Percentiles rank a stretch among this genome's conserved stretches.
Conservation (phyloP, 495 filamentous ascomycete species). For the Sphaerosporella brunnea region DNA sequence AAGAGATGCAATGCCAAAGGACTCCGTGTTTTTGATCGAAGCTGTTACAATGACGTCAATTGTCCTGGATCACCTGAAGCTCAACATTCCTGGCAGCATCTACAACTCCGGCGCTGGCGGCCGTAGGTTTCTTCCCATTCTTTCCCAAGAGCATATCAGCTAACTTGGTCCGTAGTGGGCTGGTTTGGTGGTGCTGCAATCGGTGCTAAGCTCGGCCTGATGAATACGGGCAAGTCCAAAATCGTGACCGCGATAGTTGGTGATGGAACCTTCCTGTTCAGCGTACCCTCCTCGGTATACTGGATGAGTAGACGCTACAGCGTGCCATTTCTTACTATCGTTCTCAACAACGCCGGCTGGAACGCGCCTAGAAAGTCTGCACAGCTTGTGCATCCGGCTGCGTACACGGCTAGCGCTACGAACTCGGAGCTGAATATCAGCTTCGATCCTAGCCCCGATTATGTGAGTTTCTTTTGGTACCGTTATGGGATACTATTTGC, state of each 20-base stretch:
- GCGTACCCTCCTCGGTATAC: slow-evolving; percentile 75
- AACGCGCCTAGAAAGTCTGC: slow-evolving; percentile 64
- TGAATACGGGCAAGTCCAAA: slow-evolving; percentile 27
- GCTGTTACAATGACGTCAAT: slow-evolving; percentile 60
- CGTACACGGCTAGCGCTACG: slow-evolving; percentile 53
- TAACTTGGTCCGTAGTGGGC: slow-evolving; percentile 44
- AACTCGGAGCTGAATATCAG: slow-evolving; percentile 83
- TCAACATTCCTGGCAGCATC: slow-evolving; percentile 61
- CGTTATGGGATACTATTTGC: too few species aligned
- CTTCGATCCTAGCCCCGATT: slow-evolving; percentile 74
- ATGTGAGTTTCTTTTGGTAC: slow-evolving; percentile 32
- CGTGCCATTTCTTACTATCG: slow-evolving; percentile 76
- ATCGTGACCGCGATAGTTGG: slow-evolving; percentile 90
- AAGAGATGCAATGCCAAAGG: neutral
- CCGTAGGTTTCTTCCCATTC: slow-evolving; percentile 16
- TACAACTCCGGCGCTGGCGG: slow-evolving; percentile 91
- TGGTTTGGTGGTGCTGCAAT: slow-evolving; percentile 86
- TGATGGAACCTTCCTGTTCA: slow-evolving; percentile 81
- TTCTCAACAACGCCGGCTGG: slow-evolving; percentile 92
- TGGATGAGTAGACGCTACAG: slow-evolving; percentile 79
- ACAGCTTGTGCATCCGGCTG: slow-evolving; percentile 68
- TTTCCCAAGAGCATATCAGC: neutral
- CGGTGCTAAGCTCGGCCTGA: slow-evolving; percentile 73
- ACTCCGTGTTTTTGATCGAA: slow-evolving; percentile 42
- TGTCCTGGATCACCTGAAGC: slow-evolving; percentile 66